Evolutionary conservation across 2,329 filamentous ascomycete species (phyloP).

Genomic region (Colletotrichum sp.): DNA sequence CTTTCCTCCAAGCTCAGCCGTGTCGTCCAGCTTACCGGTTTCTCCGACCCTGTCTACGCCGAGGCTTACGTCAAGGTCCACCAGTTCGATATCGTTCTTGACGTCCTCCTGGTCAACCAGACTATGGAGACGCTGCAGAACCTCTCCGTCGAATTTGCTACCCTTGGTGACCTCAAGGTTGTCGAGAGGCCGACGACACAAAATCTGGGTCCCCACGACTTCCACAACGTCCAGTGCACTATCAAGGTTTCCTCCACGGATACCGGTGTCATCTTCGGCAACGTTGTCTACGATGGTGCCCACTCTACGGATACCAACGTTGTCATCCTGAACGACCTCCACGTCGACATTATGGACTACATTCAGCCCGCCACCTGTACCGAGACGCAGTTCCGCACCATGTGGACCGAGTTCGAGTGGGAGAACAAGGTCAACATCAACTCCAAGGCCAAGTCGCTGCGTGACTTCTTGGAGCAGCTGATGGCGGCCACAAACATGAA

Average conservation of each 20-base stretch:
- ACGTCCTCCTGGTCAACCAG: slow-evolving; percentile 96
- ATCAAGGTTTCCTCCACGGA: slow-evolving; percentile 99
- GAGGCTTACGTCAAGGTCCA: slow-evolving; percentile 99
- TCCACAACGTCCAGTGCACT: slow-evolving; percentile 97
- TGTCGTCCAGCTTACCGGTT: slow-evolving; percentile 96
- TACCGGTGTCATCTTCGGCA: slow-evolving; percentile 98
- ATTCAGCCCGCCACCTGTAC: slow-evolving; percentile 97
- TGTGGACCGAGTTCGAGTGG: slow-evolving; percentile 99
- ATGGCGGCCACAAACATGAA: slow-evolving; percentile 99
- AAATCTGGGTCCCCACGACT: slow-evolving; percentile 93
- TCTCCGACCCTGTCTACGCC: slow-evolving; percentile 98
- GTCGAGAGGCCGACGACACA: slow-evolving; percentile 96
- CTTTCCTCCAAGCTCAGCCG: slow-evolving; percentile 92
- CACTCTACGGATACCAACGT: slow-evolving; percentile 94
- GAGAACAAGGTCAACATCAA: slow-evolving; percentile 99
- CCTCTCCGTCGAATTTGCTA: slow-evolving; percentile 97
- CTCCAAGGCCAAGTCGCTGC: slow-evolving; percentile 89
- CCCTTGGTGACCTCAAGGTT: slow-evolving; percentile 94
- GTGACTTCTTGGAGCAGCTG: slow-evolving; percentile 90
- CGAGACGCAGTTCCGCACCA: slow-evolving; percentile 98
- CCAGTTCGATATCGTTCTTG: slow-evolving; percentile 97
- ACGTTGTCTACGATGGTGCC: slow-evolving; percentile 95
- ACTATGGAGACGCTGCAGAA: slow-evolving; percentile 97
- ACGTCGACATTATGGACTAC: slow-evolving; percentile 99
- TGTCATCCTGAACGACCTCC: slow-evolving; percentile 96